These are phyloP conservation scores for Spiromastix sp. DNA, from an alignment of 2,329 filamentous ascomycete genomes.

Conservation along the genomic window DNA sequence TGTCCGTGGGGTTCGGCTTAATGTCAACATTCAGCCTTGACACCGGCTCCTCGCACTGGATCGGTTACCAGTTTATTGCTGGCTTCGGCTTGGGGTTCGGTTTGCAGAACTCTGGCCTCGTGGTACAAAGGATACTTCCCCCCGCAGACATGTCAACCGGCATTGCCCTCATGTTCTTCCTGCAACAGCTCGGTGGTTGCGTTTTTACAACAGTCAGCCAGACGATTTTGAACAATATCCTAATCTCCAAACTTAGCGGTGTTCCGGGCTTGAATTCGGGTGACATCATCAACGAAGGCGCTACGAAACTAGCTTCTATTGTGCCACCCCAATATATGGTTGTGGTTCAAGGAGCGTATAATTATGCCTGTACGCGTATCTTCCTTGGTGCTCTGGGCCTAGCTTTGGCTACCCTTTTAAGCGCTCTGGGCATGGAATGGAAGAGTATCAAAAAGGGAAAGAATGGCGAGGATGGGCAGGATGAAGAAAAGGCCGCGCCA, in stretches of 20 bases:
- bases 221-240: slow-evolving; percentile 25
- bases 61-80: slow-evolving; percentile 17
- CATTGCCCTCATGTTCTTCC: slow-evolving; percentile 14
- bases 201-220: slow-evolving; percentile 14
- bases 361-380: slow-evolving; percentile 45
- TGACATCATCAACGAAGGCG: slow-evolving; percentile 37
- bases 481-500: too few species aligned
- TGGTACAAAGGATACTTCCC: slow-evolving; percentile 13
- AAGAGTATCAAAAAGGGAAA: slow-evolving; percentile 52
- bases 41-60: slow-evolving; percentile 15
- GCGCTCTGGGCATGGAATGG: slow-evolving; percentile 51
- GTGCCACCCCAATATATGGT: slow-evolving; percentile 40
- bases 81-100: slow-evolving; percentile 16
- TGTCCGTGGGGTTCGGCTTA: slow-evolving; percentile 19
- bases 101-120: slow-evolving; percentile 12
- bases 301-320: slow-evolving; percentile 48
- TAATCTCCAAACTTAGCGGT: slow-evolving; percentile 6
- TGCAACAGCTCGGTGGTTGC: slow-evolving; percentile 18
- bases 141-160: slow-evolving; percentile 11
- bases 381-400: slow-evolving; percentile 52
- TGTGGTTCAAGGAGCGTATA: slow-evolving; percentile 53
- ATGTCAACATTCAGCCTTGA: slow-evolving; percentile 18
- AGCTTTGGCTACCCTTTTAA: slow-evolving; percentile 44
- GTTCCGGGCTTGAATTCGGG: slow-evolving; percentile 31
- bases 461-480: slow-evolving; percentile 2